Percentiles rank a stretch among this genome's conserved stretches.
Evolutionary conservation across 2,329 filamentous ascomycete species (phyloP).

Genomic region (Fusarium sp.): DNA sequence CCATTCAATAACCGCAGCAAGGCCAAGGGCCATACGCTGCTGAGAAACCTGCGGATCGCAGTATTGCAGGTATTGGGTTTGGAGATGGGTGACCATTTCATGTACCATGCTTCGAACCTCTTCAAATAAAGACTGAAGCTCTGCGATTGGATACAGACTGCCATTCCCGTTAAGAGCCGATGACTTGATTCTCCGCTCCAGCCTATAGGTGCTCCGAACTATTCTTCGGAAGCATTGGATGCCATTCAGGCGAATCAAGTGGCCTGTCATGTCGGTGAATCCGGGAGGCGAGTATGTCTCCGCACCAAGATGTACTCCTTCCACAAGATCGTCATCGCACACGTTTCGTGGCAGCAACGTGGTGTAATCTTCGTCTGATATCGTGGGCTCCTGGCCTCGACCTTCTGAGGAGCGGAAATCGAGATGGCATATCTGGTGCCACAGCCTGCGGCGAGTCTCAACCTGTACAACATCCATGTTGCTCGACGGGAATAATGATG

Average conservation of each 20-base stretch:
- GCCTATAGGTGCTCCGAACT: slow-evolving; percentile 1
- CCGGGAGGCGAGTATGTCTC: background rate
- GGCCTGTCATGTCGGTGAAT: slow-evolving; percentile 3
- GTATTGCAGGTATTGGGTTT: background rate
- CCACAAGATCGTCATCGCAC: background rate
- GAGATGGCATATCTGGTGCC: slow-evolving; percentile 11
- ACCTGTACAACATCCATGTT: background rate
- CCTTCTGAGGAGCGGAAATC: slow-evolving; percentile 11
- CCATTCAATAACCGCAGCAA: slow-evolving; percentile 4
- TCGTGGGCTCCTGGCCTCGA: slow-evolving; percentile 5
- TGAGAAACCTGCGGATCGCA: background rate
- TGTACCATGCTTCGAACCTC: slow-evolving; percentile 4
- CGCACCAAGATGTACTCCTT: background rate
- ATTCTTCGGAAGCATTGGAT: slow-evolving; percentile 10
- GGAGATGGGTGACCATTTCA: background rate
- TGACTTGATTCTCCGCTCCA: background rate
- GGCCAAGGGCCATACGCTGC: background rate
- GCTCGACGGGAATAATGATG: background rate
- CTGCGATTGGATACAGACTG: background rate
- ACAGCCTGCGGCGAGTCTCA: slow-evolving; percentile 2
- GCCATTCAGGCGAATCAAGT: slow-evolving; percentile 5
- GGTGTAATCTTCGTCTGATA: slow-evolving; percentile 1
- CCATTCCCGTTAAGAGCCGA: background rate
- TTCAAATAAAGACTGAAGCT: slow-evolving; percentile 5
- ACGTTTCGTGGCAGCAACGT: slow-evolving; percentile 7